Conservation (phyloP, 2,329 filamentous ascomycete genomes). For the Cladosporium velox region DNA sequence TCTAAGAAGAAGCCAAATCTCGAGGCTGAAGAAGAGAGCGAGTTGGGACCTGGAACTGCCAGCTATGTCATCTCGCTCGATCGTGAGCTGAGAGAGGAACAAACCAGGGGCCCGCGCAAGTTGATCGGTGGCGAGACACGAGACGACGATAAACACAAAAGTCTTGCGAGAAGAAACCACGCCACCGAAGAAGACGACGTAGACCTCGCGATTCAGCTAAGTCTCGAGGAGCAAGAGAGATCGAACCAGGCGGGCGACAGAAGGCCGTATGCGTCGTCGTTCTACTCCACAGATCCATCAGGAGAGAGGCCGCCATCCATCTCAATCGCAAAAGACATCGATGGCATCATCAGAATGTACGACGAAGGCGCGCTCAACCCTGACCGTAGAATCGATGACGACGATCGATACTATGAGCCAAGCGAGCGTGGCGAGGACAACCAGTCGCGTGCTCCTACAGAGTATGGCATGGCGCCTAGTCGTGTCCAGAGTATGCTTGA, state of each 20-base stretch:
- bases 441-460: neutral
- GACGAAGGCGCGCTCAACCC: neutral
- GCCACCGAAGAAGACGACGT: slow-evolving; percentile 13
- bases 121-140: slow-evolving; percentile 2
- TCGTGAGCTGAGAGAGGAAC: slow-evolving; percentile 11
- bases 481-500: neutral
- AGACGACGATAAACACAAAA: neutral
- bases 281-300: neutral
- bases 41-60: slow-evolving; percentile 12
- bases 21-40: slow-evolving; percentile 6
- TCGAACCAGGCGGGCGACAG: neutral
- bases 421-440: neutral
- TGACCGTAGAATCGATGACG: neutral
- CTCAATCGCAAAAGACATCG: slow-evolving; percentile 10
- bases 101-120: slow-evolving; percentile 4
- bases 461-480: neutral
- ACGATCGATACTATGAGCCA: neutral
- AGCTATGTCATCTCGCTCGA: slow-evolving; percentile 20
- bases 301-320: neutral
- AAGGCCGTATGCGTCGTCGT: neutral
- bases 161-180: neutral
- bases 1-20: neutral
- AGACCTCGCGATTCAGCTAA: neutral
- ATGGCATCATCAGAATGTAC: slow-evolving; percentile 21
- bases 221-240: neutral